Percentiles rank a stretch among this genome's conserved stretches.
Conservation (phyloP, 78 protist species). For the Dictyostelium intermedium region DNA sequence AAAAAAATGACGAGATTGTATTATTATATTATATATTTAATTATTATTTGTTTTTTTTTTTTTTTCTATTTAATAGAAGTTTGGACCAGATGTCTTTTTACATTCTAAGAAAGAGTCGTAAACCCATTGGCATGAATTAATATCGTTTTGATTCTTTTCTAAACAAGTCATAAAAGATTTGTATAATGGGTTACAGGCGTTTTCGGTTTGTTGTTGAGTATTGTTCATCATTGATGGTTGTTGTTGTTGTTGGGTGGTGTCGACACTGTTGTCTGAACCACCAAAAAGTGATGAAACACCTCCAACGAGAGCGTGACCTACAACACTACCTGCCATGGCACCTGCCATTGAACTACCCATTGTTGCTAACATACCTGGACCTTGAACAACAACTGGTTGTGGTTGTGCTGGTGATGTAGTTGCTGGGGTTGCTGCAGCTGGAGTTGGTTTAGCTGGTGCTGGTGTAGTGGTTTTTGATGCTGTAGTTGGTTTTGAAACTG, state of each 20-base stretch:
- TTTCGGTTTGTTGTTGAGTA: not conserved
- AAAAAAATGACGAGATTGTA: not conserved
- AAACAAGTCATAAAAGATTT: constrained; percentile 70
- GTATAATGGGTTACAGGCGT: constrained; percentile 48
- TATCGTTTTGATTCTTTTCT: constrained; percentile 68
- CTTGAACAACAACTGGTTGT: constrained; percentile 72
- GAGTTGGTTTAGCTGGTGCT: constrained; percentile 27
- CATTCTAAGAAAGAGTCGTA: constrained; percentile 70
- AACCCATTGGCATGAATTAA: constrained; percentile 57
- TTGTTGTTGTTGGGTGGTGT: constrained; percentile 24
- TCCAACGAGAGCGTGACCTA: constrained; percentile 68
- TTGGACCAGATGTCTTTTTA: not conserved
- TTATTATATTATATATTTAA: not conserved
- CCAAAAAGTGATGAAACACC: constrained; percentile 53
- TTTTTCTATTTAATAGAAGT: not conserved
- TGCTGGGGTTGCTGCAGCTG: constrained; percentile 9
- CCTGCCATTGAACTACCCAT: constrained; percentile 68
- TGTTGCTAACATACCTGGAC: constrained; percentile 76
- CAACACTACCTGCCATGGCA: constrained; percentile 64
- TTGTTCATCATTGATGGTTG: not conserved
- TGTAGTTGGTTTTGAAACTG: not conserved
- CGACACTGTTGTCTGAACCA: not conserved
- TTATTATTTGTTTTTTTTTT: not conserved
- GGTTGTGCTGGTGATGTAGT: not conserved
- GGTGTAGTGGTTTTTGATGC: constrained; percentile 25